Base-by-base conservation (phyloP, 805 yeast species). In the Teunomyces kruisii region DNA sequence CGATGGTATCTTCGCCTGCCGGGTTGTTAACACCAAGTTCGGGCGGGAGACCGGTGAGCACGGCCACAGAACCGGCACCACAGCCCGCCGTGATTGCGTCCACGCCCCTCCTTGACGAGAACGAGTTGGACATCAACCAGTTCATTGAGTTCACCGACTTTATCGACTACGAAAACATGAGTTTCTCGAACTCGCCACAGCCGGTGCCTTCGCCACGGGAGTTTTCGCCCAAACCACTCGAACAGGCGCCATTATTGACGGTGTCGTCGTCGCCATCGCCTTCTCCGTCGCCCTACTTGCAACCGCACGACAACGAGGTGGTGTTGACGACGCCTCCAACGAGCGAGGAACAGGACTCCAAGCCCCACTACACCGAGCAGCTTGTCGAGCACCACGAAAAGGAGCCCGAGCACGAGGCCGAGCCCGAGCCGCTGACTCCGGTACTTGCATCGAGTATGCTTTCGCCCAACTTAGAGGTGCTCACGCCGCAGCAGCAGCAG, bases 131-230 rank as follows among this genome's bases (percentile, higher is more conserved):
- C 32, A 53, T 44, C 40, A 50, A 50, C 26, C 73, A 70, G 37
- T 61, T 71, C n/a, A 62, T 69, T 47, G 76, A 71, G 46, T 72
- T 71, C 44, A 58, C 68, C 29, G 74, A 71, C 42, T 71, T 60
- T 47, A 65, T 72, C 42, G 73, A 70, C 50, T 61, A 64, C 19
- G 76, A 70, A 26, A 57, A 68, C 46, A 58, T 68, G 46, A 62
- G 62, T 51, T 65, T 68, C 36, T 52, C 61, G 0, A 37, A 51
- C 37, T 57, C 66, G 4, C 67, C 67, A 8, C 39, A 19, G 14
- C 46, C 39, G 8, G 26, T n/a, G 15, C n/a, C 12, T 6, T 22
- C 38, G 10, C 15, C 28, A 12, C 4, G 6, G 4, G 38, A 35
- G 14, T 19, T 5, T 8, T 8, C 12, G 14, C 26, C 14, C 6